Evolutionary conservation across 2,329 filamentous ascomycete genomes (phyloP).

Genomic region (Neofusicoccum ribis): DNA sequence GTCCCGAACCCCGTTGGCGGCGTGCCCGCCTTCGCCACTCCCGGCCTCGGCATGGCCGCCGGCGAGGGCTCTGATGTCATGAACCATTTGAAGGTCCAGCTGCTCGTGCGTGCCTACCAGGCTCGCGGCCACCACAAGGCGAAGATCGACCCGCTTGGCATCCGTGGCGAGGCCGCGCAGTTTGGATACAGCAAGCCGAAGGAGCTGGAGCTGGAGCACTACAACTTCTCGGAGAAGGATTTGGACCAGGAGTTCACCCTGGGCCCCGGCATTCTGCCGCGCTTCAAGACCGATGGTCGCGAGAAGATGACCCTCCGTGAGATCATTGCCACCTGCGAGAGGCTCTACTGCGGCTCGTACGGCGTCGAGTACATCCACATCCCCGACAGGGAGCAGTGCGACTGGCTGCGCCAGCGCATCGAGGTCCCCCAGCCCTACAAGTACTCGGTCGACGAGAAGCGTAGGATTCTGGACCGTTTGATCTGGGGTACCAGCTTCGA

Average conservation of each 20-base stretch:
- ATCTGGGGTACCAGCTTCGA: slow-evolving; percentile 99
- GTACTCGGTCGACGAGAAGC: slow-evolving; percentile 98
- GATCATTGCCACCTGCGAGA: slow-evolving; percentile 90
- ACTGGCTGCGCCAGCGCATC: slow-evolving; percentile 94
- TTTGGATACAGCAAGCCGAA: slow-evolving; percentile 87
- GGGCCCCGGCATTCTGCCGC: slow-evolving; percentile 90
- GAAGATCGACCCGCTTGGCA: slow-evolving; percentile 92
- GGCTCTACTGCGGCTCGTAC: slow-evolving; percentile 95
- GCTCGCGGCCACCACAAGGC: slow-evolving; percentile 98
- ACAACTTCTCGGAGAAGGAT: slow-evolving; percentile 92
- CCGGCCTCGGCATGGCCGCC: slow-evolving; percentile 65
- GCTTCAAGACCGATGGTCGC: slow-evolving; percentile 83
- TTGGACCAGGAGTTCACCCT: slow-evolving; percentile 88
- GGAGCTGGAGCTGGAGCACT: slow-evolving; percentile 90
- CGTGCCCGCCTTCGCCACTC: slow-evolving; percentile 68
- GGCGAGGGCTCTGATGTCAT: slow-evolving; percentile 78
- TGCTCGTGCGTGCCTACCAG: slow-evolving; percentile 96
- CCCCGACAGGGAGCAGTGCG: slow-evolving; percentile 93
- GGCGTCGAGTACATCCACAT: slow-evolving; percentile 99
- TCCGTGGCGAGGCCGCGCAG: slow-evolving; percentile 79
- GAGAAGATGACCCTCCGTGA: slow-evolving; percentile 97
- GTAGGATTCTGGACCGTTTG: slow-evolving; percentile 91
- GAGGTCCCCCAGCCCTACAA: slow-evolving; percentile 95
- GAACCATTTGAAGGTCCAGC: slow-evolving; percentile 97
- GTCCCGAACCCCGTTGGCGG: slow-evolving; percentile 79